Evolutionary conservation across 1,284 basidiomycete genomes (phyloP).

Genomic region (Irpex rosettiformis): DNA sequence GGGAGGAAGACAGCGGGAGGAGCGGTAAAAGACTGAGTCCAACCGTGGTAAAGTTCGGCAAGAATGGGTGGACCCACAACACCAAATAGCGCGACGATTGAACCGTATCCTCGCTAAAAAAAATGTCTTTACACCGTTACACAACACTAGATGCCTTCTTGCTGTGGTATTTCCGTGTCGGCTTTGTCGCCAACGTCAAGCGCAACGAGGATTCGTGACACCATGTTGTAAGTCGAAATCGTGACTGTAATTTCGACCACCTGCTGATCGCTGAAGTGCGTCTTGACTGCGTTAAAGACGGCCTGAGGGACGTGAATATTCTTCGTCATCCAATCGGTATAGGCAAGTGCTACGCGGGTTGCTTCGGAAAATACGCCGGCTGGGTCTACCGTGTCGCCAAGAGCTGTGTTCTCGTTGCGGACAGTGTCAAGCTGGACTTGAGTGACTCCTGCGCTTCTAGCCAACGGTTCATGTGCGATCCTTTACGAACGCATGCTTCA

Average conservation of each 20-base stretch:
- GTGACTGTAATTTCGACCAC: conserved; percentile 46
- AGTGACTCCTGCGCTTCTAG: conserved; percentile 40
- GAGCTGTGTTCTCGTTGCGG: conserved; percentile 35
- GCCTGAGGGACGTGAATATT: conserved; percentile 34
- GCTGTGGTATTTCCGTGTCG: background rate
- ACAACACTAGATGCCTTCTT: background rate
- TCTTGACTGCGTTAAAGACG: conserved; percentile 31
- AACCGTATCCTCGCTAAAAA: no score
- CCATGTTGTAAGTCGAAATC: conserved; percentile 52
- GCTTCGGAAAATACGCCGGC: conserved; percentile 35
- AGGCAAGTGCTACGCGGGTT: conserved; percentile 41
- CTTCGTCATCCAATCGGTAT: conserved; percentile 47
- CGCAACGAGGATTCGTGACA: conserved; percentile 51
- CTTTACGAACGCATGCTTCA: no score
- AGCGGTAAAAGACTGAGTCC: conserved; percentile 18
- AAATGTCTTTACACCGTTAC: no score
- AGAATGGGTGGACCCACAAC: conserved; percentile 27
- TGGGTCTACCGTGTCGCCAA: conserved; percentile 29
- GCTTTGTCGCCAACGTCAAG: conserved; percentile 45
- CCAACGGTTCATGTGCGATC: conserved; percentile 53
- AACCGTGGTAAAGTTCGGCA: conserved; percentile 30
- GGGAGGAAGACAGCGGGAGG: conserved; percentile 14
- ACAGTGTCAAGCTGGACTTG: conserved; percentile 44
- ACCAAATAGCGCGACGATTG: conserved; percentile 18
- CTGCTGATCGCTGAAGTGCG: conserved; percentile 35